phyloP scores from a whole-genome alignment of 371 early-diverging fungal genomes.

The Syncephalis plumigaleata region DNA sequence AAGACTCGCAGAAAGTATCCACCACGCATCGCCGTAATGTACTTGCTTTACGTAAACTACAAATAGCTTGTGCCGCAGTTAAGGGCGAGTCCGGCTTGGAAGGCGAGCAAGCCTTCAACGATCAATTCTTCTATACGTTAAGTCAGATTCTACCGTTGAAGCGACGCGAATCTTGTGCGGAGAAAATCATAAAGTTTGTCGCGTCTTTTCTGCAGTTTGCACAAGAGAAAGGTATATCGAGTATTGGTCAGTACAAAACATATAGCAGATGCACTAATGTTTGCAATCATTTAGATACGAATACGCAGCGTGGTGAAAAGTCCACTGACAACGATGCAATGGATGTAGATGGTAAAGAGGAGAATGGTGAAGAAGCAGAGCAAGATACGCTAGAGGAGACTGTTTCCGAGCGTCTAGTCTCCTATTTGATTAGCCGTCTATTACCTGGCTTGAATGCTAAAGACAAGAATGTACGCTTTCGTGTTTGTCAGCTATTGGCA shows the following conservation, averaged over 20 bases:
- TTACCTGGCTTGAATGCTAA: conserved; percentile 55
- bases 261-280: too few relatives aligned
- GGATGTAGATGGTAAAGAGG: conserved; percentile 9
- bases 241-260: too few relatives aligned
- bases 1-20: conserved; percentile 50
- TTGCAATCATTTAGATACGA: conserved; percentile 9
- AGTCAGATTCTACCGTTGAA: conserved; percentile 54
- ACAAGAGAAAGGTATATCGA: conserved; percentile 32
- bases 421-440: conserved; percentile 41
- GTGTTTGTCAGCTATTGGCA: conserved; percentile 67
- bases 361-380: not conserved
- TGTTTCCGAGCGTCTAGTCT: conserved; percentile 51
- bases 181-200: conserved; percentile 54
- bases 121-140: conserved; percentile 47
- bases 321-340: conserved; percentile 7
- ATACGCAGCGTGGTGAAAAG: conserved; percentile 10
- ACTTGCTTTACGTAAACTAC: conserved; percentile 56
- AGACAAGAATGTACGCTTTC: conserved; percentile 48
- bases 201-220: conserved; percentile 55
- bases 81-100: conserved; percentile 17
- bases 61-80: conserved; percentile 31
- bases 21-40: conserved; percentile 51
- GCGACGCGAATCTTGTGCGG: conserved; percentile 50
- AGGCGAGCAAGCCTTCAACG: conserved; percentile 44
- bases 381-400: conserved; percentile 24